Evolutionary conservation across 2,329 filamentous ascomycete species (phyloP).

Genomic region (Setomelanomma holmii): DNA sequence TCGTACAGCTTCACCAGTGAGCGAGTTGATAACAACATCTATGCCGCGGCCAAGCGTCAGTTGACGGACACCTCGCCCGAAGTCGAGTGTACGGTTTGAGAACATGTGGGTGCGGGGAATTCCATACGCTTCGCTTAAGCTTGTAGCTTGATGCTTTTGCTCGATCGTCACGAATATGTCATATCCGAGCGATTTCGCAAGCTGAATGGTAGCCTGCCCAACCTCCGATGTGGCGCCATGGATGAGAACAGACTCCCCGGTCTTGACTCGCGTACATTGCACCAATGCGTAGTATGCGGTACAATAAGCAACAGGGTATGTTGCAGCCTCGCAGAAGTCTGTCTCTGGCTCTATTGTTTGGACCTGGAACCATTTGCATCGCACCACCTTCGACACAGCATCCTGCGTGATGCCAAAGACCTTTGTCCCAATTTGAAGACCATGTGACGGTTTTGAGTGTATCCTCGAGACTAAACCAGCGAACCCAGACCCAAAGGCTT

Average conservation of each 20-base stretch:
- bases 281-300: conserved; percentile 26
- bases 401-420: conserved; percentile 17
- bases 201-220: conserved; percentile 25
- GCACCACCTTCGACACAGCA: conserved; percentile 7
- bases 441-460: not conserved
- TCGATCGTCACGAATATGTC: conserved; percentile 24
- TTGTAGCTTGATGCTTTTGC: conserved; percentile 8
- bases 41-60: conserved; percentile 36
- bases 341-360: conserved; percentile 10
- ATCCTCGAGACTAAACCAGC: conserved; percentile 20
- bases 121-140: conserved; percentile 6
- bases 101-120: conserved; percentile 37
- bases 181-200: conserved; percentile 14
- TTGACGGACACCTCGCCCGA: conserved; percentile 8
- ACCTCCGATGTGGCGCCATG: conserved; percentile 22
- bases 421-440: conserved; percentile 9
- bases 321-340: conserved; percentile 21
- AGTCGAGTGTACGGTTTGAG: conserved; percentile 12
- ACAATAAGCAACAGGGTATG: conserved; percentile 8
- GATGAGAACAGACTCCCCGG: conserved; percentile 37
- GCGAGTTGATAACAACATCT: conserved; percentile 44
- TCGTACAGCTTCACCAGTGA: conserved; percentile 23
- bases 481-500: conserved; percentile 18
- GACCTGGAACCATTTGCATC: conserved; percentile 14
- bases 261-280: conserved; percentile 23